Evolutionary conservation across 73 alveolate species (phyloP).

Genomic region (Halteria grandinella): DNA sequence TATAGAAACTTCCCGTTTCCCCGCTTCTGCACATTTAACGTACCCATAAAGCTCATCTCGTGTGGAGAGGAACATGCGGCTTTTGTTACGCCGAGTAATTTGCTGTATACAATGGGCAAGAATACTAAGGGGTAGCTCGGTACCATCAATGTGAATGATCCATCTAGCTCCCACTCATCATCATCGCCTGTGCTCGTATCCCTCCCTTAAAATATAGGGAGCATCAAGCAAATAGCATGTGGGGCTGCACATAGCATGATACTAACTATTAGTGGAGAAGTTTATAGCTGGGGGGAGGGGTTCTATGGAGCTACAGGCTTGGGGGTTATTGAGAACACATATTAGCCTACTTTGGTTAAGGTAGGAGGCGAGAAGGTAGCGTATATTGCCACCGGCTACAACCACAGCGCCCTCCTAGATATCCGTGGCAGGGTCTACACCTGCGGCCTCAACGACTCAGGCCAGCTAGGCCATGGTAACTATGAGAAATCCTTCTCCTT

Average conservation of each 20-base stretch:
- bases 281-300: not conserved
- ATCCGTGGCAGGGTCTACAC: constrained; percentile 40
- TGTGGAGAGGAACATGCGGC: constrained; percentile 80
- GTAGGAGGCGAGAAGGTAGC: no score
- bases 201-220: no score
- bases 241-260: not conserved
- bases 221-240: no score
- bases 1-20: constrained; percentile 28
- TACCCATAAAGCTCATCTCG: constrained; percentile 52
- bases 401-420: constrained; percentile 53
- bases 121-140: constrained; percentile 82
- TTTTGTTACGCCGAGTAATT: constrained; percentile 58
- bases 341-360: no score
- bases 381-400: constrained; percentile 65
- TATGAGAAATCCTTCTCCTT: not conserved
- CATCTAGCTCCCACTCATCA: not conserved
- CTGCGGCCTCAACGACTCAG: constrained; percentile 45
- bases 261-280: not conserved
- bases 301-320: no score
- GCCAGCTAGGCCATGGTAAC: constrained; percentile 54
- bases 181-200: no score
- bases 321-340: no score
- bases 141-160: constrained; percentile 60
- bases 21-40: constrained; percentile 61
- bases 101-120: constrained; percentile 78